phyloP scores from a whole-genome alignment of 2,329 filamentous ascomycete genomes.

The Fusarium sp. region DNA sequence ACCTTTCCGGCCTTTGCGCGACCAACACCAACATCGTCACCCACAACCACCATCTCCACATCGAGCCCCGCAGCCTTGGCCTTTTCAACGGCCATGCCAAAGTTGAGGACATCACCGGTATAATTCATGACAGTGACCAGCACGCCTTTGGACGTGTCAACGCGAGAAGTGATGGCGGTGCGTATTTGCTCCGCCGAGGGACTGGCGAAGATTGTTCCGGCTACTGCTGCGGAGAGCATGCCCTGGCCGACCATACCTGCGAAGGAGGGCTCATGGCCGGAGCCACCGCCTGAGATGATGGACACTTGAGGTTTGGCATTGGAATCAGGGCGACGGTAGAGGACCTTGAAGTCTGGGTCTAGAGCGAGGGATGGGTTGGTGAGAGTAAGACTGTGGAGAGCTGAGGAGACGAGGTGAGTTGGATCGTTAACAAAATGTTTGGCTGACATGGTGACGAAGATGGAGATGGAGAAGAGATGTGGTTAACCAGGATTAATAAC shows the following conservation, averaged over 20 bases:
- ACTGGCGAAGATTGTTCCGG: constrained; percentile 88
- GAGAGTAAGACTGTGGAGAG: constrained; percentile 81
- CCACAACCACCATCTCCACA: constrained; percentile 91
- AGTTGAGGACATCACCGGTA: constrained; percentile 90
- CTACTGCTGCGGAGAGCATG: constrained; percentile 83
- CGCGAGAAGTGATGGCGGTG: constrained; percentile 77
- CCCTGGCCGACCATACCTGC: constrained; percentile 86
- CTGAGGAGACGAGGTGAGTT: constrained; percentile 79
- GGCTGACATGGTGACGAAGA: constrained; percentile 59
- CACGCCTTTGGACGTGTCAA: constrained; percentile 79
- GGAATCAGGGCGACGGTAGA: constrained; percentile 75
- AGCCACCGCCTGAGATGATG: constrained; percentile 88
- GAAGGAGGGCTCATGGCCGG: constrained; percentile 91
- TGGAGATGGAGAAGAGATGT: constrained; percentile 1
- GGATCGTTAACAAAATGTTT: constrained; percentile 95
- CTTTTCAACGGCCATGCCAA: constrained; percentile 94
- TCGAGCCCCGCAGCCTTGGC: constrained; percentile 81
- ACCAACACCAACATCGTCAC: constrained; percentile 92
- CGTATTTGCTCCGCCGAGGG: constrained; percentile 87
- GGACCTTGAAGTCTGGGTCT: constrained; percentile 83
- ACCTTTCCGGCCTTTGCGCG: constrained; percentile 88
- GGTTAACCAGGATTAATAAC: constrained; percentile 11
- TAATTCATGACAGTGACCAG: constrained; percentile 97
- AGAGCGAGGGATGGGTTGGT: constrained; percentile 88
- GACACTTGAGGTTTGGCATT: constrained; percentile 74